Evolutionary conservation across 202 grass and related monocot genomes (phyloP), one percentile per base, ranked within the genome.

Genomic region (Elaeis oleifera): DNA sequence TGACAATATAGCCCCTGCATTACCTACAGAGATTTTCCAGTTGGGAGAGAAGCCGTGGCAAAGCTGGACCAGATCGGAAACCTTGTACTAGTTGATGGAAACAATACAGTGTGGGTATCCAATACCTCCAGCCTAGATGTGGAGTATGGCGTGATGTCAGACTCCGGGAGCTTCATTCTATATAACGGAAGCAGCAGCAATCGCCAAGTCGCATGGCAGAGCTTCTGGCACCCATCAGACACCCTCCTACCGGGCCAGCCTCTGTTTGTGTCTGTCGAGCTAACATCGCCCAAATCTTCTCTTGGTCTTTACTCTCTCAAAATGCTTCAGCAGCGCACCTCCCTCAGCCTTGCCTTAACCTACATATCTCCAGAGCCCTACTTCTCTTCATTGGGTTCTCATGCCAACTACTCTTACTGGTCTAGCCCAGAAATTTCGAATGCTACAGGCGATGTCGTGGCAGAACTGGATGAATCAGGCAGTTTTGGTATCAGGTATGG

Each of bases 291-390:
- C 44, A 49, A 16, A 16, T 65, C 62, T 11, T 17, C 44, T 1
- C 49, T 51, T 23, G 62, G 62, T 4, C 25, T 50, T 13, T 65
- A 65, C 49, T 50, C 62, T 13, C 62, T 65, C 21, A 50, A 65
- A 18, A 65, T 65, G 62, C 62, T 27, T 6, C 62, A 65, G 62
- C 62, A 65, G 62, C 36, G 62, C 9, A 65, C 49, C 22, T 65
- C 62, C 19, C 48, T 65, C 48, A 65, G 62, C 49, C 62, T 65
- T 14, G 62, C 48, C 15, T 49, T 65, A 16, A 51, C 62, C 1
- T 65, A 51, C 22, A 36, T 65, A 5, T 16, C 56, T 23, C 36
- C 62, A 4, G 36, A 44, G 36, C 36, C 36, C 0, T 44, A 44
- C 36, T 13, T 44, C 8, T 6, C 62, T 15, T 22, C 62, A 7